Evolutionary conservation across 306 rosid genomes (phyloP).

Genomic region (Medicago truncatula): MtrunA17r5.0-ANR NC_053042.1:7061501-7062000

Average conservation of each 20-base stretch:
- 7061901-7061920: constrained; percentile 25
- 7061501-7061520: not conserved
- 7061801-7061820: constrained; percentile 4
- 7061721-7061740: constrained; percentile 7
- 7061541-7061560: not conserved
- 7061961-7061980: constrained; percentile 70
- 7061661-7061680: constrained; percentile 58
- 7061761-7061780: not conserved
- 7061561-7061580: not conserved
- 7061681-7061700: constrained; percentile 59
- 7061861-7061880: constrained; percentile 24
- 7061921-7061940: constrained; percentile 20
- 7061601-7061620: not conserved
- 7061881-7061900: constrained; percentile 3
- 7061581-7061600: not conserved
- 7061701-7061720: constrained; percentile 6
- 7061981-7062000: constrained; percentile 78
- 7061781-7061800: constrained; percentile 3
- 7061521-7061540: not conserved
- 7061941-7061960: constrained; percentile 73
- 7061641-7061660: constrained; percentile 58
- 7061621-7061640: constrained; percentile 9
- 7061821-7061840: constrained; percentile 10
- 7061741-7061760: constrained; percentile 11
- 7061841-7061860: constrained; percentile 26